A percentile compares a stretch with the other conserved stretches of the same genome.
phyloP scores from a whole-genome alignment of 2,329 filamentous ascomycete genomes.

The Phaeomoniella chlamydospora region DNA sequence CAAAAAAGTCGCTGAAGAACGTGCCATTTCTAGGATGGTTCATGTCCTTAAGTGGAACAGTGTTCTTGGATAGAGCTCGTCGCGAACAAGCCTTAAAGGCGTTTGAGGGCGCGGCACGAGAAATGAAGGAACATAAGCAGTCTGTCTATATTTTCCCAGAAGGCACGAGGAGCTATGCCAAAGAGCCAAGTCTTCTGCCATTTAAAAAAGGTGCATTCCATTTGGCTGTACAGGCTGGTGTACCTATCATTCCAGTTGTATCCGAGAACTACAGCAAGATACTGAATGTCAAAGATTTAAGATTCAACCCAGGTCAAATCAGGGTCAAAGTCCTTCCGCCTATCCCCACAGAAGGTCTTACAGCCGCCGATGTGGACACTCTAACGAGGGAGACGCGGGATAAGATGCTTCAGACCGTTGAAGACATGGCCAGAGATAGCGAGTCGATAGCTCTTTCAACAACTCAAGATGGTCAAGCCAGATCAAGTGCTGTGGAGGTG shows the following conservation, averaged over 20 bases:
- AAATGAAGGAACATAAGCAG: constrained; percentile 59
- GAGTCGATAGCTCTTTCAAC: constrained; percentile 2
- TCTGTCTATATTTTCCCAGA: constrained; percentile 48
- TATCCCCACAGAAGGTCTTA: constrained; percentile 61
- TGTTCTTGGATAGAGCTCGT: constrained; percentile 92
- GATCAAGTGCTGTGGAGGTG: constrained; percentile 1
- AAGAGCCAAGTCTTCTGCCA: constrained; percentile 68
- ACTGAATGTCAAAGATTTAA: constrained; percentile 46
- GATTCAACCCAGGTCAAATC: constrained; percentile 56
- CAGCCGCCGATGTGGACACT: constrained; percentile 61
- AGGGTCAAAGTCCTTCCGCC: constrained; percentile 71
- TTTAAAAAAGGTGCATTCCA: constrained; percentile 99
- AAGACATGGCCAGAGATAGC: constrained; percentile 19
- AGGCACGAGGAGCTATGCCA: constrained; percentile 80
- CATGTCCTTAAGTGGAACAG: constrained; percentile 71
- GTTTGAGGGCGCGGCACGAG: constrained; percentile 67
- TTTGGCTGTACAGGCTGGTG: constrained; percentile 81
- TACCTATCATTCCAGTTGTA: constrained; percentile 79
- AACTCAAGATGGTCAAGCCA: not conserved
- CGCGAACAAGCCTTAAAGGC: constrained; percentile 67
- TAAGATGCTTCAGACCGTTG: constrained; percentile 53
- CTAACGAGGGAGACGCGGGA: constrained; percentile 55
- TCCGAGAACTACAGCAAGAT: constrained; percentile 67
- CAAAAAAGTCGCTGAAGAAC: constrained; percentile 69
- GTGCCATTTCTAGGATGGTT: constrained; percentile 89